These are phyloP conservation scores for Hysterium pulicare DNA, from an alignment of 2,329 filamentous ascomycete genomes.

Conservation along the genomic window DNA sequence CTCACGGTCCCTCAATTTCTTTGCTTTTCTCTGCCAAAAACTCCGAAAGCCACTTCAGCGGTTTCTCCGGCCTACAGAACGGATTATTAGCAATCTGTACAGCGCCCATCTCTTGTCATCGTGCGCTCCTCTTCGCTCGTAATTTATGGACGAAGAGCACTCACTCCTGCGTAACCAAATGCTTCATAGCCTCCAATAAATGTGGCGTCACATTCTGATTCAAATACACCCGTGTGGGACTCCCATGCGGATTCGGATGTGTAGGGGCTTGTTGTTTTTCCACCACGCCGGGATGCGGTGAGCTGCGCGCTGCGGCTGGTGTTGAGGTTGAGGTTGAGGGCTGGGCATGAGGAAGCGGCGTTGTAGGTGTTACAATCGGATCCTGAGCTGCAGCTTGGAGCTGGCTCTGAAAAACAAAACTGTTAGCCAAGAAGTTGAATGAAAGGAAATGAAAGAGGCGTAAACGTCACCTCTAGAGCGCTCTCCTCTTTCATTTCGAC, in stretches of 20 bases:
- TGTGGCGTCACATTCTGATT: constrained; percentile 50
- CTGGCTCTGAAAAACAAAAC: not conserved
- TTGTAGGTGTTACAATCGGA: constrained; percentile 7
- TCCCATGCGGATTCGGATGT: constrained; percentile 45
- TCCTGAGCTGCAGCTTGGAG: not conserved
- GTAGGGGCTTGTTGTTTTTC: constrained; percentile 21
- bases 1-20: constrained; percentile 43
- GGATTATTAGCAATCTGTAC: not conserved
- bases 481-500: constrained; percentile 5
- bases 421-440: not conserved
- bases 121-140: no score
- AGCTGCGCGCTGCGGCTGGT: constrained; percentile 29
- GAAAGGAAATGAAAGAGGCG: no score
- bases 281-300: constrained; percentile 27
- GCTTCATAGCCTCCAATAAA: constrained; percentile 52
- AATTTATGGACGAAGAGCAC: no score
- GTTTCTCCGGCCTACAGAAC: constrained; percentile 45
- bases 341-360: constrained; percentile 6
- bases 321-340: not conserved
- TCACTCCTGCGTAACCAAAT: constrained; percentile 45
- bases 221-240: constrained; percentile 47
- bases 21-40: constrained; percentile 47
- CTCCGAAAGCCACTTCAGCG: constrained; percentile 47
- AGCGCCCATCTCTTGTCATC: not conserved
- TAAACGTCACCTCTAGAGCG: not conserved